Conservation (phyloP, 116 monocot species). For the Phalaenopsis hybrid region DNA sequence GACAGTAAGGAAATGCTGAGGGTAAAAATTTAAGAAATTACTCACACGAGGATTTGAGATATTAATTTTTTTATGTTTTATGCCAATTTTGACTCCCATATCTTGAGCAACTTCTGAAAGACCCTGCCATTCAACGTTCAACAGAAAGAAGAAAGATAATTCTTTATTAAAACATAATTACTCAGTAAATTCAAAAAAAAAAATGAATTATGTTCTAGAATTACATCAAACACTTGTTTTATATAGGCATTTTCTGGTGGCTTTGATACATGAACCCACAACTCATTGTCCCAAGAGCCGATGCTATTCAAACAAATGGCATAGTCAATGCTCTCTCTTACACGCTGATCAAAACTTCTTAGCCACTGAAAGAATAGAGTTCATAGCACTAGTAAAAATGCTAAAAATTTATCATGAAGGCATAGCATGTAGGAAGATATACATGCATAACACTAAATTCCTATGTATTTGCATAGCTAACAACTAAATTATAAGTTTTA, state of each 20-base stretch:
- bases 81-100: conserved; percentile 58
- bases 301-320: conserved; percentile 97
- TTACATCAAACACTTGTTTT: conserved; percentile 81
- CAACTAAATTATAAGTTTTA: no score
- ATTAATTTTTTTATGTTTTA: conserved; percentile 99
- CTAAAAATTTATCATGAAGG: neutral
- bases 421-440: neutral
- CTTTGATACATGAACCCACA: conserved; percentile 96
- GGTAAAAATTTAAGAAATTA: conserved; percentile 10
- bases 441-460: no score
- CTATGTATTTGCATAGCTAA: no score
- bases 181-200: neutral
- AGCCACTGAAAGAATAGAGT: conserved; percentile 67
- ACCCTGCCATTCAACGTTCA: conserved; percentile 44
- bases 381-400: conserved; percentile 6
- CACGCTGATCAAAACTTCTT: conserved; percentile 92
- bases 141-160: neutral
- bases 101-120: conserved; percentile 74
- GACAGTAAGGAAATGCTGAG: neutral
- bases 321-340: conserved; percentile 97
- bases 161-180: neutral
- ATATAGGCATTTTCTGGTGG: conserved; percentile 93
- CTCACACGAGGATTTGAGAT: conserved; percentile 89
- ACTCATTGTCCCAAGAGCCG: conserved; percentile 73
- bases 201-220: neutral